Conservation (phyloP, 208 protist species). For the Crithidia acanthocephali region DNA sequence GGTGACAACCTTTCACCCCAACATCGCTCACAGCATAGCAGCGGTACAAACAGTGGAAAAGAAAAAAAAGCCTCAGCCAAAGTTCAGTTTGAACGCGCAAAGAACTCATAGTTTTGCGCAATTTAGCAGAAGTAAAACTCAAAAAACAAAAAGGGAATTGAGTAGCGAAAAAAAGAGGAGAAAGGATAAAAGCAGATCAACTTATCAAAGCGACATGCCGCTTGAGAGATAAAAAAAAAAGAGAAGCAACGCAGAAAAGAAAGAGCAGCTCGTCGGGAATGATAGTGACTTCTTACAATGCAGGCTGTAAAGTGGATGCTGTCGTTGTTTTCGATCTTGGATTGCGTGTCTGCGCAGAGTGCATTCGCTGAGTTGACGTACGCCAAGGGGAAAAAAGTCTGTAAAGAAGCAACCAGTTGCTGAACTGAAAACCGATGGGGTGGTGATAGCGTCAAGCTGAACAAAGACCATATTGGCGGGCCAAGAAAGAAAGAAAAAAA, state of each 20-base stretch:
- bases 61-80: not conserved
- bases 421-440: too few species aligned
- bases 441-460: too few species aligned
- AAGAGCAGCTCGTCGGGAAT: too few species aligned
- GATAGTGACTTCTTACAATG: too few species aligned
- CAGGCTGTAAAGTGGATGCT: too few species aligned
- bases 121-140: not conserved
- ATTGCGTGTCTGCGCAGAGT: too few species aligned
- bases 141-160: not conserved
- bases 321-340: too few species aligned
- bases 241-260: not conserved
- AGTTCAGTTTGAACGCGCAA: not conserved
- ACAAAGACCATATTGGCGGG: too few species aligned
- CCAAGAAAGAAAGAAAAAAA: constrained; percentile 18
- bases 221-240: not conserved
- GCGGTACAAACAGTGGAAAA: not conserved
- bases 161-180: not conserved
- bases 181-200: not conserved
- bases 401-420: too few species aligned
- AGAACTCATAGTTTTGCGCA: not conserved
- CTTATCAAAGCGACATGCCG: not conserved
- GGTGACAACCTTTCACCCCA: not conserved
- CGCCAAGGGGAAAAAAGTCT: too few species aligned
- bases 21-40: not conserved
- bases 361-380: too few species aligned